Base-by-base conservation (phyloP, 208 protist species). In the Wallacemonas sp. region DNA sequence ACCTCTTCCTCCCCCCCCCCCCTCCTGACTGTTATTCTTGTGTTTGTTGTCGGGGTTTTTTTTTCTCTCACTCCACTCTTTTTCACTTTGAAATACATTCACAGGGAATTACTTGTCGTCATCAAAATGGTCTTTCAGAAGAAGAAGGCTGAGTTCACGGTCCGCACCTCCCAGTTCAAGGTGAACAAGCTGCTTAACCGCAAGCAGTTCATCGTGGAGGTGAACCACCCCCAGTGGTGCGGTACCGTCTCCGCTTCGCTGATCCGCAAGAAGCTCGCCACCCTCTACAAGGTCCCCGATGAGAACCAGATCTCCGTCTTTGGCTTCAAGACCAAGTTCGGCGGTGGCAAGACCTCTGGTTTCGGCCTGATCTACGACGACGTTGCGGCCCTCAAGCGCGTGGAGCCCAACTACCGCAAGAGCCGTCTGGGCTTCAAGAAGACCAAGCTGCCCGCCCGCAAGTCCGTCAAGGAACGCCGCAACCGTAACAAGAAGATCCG, bases 341-440 rank as follows among this genome's bases (percentile, higher is more conserved):
- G 99, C 81, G 99, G 99, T 78, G 98, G 98, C 75, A 97, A 94
- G 75, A 98, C 94, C 71, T 99, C 97, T 59, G 98, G 99, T 72
- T 99, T 99, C 75, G 97, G 97, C 78, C 84, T 99, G 62, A 99
- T 99, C 95, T 99, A 99, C 90, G 98, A 99, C 79, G 91, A 84
- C 80, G 68, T 97, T 70, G 91, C 86, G 63, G 78, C 82, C 51
- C 66, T 95, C 63, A 99, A 99, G 91, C 93, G 97, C 77, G 95
- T 95, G 73, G 98, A 99, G 91, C 97, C 98, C 70, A 99, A 98
- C 81, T 98, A 98, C 96, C 90, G 98, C 72, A 95, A 99, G 66
- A 77, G 93, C 26, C 95, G 98, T 69, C 88, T 97, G 56, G 96
- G 93, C 73, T 83, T 99, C 66, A 88, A 82, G 61, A 97, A 93